Conservation (phyloP, 768 basidiomycete species). For the Boletus tomentosulus region DNA sequence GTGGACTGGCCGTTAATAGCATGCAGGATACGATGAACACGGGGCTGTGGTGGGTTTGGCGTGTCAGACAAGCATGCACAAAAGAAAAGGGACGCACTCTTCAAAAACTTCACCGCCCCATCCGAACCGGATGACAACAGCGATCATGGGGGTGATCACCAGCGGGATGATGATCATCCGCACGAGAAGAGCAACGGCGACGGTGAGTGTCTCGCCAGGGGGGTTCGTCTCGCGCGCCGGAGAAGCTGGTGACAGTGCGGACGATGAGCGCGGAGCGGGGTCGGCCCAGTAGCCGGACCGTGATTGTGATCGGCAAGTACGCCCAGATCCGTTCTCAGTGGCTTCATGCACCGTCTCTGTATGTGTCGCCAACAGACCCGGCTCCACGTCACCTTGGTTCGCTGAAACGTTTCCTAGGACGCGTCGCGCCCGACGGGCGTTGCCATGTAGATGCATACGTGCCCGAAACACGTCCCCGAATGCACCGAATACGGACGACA, state of each 20-base stretch:
- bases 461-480: conserved; percentile 14
- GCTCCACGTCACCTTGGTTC: conserved; percentile 6
- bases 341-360: conserved; percentile 1
- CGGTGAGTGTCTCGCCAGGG: conserved; percentile 76
- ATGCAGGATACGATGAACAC: conserved; percentile 85
- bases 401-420: neutral
- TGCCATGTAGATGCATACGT: conserved; percentile 2
- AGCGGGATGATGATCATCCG: conserved; percentile 86
- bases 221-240: conserved; percentile 7
- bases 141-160: conserved; percentile 73
- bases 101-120: conserved; percentile 48
- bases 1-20: conserved; percentile 77
- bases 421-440: neutral
- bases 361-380: conserved; percentile 1
- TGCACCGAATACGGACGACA: conserved; percentile 19
- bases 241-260: neutral
- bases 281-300: neutral
- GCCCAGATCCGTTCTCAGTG: neutral
- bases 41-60: conserved; percentile 45
- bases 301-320: neutral
- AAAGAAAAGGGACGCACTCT: conserved; percentile 44
- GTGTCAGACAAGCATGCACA: neutral
- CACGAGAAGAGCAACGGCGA: conserved; percentile 75
- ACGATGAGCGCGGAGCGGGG: neutral
- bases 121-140: conserved; percentile 51